Percentiles rank a stretch among this genome's conserved stretches.
Conservation (phyloP, 2,329 filamentous ascomycete genomes). For the Thermoascus crustaceus region DNA sequence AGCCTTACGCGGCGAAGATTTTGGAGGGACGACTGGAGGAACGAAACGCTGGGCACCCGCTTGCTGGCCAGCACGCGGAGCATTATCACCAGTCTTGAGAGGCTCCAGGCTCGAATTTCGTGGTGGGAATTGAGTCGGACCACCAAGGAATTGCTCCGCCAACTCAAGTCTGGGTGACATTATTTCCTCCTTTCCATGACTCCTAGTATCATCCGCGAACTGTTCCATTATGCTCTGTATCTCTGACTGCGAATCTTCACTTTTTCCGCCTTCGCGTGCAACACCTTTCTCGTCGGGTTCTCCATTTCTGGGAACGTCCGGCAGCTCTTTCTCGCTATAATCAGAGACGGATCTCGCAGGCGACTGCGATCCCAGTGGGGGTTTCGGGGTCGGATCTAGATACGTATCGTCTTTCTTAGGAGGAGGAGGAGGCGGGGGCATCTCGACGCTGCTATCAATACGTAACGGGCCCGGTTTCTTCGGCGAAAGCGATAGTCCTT, state of each 20-base stretch:
- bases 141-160: conserved; percentile 67
- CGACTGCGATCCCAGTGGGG: conserved; percentile 33
- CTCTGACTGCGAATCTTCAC: conserved; percentile 67
- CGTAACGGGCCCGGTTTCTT: conserved; percentile 12
- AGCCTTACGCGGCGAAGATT: conserved; percentile 17
- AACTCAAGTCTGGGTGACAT: conserved; percentile 85
- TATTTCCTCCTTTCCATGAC: conserved; percentile 69
- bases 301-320: conserved; percentile 24
- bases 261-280: conserved; percentile 55
- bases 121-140: conserved; percentile 62
- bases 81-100: conserved; percentile 38
- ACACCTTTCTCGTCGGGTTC: conserved; percentile 37
- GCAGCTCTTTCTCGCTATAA: conserved; percentile 32
- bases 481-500: conserved; percentile 23
- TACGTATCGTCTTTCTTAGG: conserved; percentile 47
- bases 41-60: conserved; percentile 9
- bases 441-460: conserved; percentile 6
- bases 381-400: conserved; percentile 42
- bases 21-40: conserved; percentile 17
- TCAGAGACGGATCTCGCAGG: conserved; percentile 30
- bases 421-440: conserved; percentile 38
- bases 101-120: conserved; percentile 81
- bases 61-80: conserved; percentile 16
- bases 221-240: conserved; percentile 98
- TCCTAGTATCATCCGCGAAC: conserved; percentile 68